Conservation (phyloP, 2,329 filamentous ascomycete species). For the Botrytis fabae region DNA sequence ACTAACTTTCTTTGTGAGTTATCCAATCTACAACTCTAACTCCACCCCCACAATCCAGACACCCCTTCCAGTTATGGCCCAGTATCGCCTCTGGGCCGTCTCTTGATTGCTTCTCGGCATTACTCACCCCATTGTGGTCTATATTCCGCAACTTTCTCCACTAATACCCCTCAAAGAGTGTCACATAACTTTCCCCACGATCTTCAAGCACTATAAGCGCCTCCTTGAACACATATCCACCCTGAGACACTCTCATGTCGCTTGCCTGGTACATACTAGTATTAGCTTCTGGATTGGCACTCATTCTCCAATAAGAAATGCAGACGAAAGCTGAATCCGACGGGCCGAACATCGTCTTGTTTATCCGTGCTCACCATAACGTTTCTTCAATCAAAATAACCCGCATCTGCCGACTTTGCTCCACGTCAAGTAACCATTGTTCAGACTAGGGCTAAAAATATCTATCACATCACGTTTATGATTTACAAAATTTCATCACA, state of each 20-base stretch:
- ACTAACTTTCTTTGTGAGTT: not conserved
- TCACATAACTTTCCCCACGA: conserved; percentile 1
- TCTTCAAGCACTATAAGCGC: not conserved
- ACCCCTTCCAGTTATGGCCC: not conserved
- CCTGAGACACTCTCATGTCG: not conserved
- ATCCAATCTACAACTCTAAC: not conserved
- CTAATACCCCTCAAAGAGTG: not conserved
- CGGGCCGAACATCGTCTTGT: not conserved
- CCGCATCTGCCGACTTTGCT: not conserved
- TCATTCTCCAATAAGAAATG: not conserved
- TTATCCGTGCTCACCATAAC: not conserved
- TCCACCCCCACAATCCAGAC: not conserved
- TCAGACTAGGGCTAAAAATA: not conserved
- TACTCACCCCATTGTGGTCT: not conserved
- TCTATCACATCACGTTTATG: not conserved
- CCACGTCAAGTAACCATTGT: not conserved
- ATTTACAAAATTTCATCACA: not conserved
- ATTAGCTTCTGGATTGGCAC: not conserved
- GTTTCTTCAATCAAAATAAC: not conserved
- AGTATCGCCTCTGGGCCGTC: not conserved
- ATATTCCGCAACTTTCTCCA: not conserved
- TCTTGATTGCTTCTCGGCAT: not conserved
- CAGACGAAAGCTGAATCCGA: not conserved
- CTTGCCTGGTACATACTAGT: not conserved
- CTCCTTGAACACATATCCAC: not conserved